phyloP scores from a whole-genome alignment of 179 eudicot genomes.

The Silene coronaria region DNA sequence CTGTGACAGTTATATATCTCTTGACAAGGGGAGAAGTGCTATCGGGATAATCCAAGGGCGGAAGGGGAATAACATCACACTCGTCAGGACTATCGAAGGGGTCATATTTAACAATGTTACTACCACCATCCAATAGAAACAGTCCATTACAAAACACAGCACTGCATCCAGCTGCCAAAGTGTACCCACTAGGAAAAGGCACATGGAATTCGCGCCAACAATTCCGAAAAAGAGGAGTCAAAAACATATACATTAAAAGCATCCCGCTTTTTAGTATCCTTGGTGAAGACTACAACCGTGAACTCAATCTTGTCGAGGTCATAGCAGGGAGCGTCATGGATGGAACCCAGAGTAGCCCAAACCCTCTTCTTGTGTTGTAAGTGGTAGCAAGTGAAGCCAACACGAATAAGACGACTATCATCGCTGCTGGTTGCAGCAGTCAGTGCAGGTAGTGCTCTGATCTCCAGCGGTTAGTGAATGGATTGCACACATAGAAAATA shows the following conservation, averaged over 20 bases:
- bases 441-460: background rate
- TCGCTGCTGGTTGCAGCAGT: too few relatives aligned
- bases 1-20: background rate
- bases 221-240: background rate
- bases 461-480: background rate
- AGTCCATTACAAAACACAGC: background rate
- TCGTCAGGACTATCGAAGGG: background rate
- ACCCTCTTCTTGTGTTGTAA: background rate
- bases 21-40: too few relatives aligned
- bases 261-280: background rate
- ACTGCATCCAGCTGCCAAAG: background rate
- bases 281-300: background rate
- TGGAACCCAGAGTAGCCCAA: background rate
- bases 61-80: conserved; percentile 3
- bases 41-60: background rate
- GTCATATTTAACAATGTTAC: background rate
- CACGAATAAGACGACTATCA: too few relatives aligned
- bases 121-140: background rate
- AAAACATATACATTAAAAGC: background rate
- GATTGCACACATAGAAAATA: background rate
- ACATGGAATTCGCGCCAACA: background rate
- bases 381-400: conserved; percentile 3
- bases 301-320: background rate
- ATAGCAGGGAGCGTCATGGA: background rate
- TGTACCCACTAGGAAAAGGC: background rate